phyloP scores from a whole-genome alignment of 371 early-diverging fungal genomes.

The Mucor piriformis region DNA sequence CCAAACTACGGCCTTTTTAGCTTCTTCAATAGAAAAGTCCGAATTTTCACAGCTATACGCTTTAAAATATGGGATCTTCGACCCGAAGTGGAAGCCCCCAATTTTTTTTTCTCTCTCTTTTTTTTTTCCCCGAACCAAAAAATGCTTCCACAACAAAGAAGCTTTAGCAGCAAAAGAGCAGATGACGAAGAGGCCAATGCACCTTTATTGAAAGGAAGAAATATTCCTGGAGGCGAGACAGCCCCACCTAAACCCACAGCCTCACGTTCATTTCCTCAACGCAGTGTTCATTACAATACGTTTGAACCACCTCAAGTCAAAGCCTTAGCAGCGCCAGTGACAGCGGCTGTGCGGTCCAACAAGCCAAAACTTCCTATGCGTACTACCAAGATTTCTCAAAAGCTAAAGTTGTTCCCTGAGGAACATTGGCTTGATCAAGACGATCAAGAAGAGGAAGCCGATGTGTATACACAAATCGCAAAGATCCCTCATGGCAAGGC shows the following conservation, averaged over 20 bases:
- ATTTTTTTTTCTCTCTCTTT: background rate
- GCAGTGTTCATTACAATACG: slow-evolving; percentile 21
- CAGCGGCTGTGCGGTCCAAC: no score
- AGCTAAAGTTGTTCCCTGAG: slow-evolving; percentile 89
- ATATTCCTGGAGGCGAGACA: slow-evolving; percentile 7
- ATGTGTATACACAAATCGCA: slow-evolving; percentile 53
- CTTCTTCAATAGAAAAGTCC: no score
- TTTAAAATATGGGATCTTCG: no score
- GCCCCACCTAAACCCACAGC: slow-evolving; percentile 10
- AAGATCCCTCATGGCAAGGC: slow-evolving; percentile 54
- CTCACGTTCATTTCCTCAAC: slow-evolving; percentile 27
- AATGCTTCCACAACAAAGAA: slow-evolving; percentile 21
- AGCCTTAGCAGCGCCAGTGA: no score
- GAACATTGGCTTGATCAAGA: slow-evolving; percentile 52
- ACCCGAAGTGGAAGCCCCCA: no score
- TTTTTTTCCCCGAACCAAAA: slow-evolving; percentile 14
- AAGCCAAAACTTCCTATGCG: slow-evolving; percentile 67
- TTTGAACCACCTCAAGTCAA: slow-evolving; percentile 20
- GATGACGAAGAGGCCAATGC: slow-evolving; percentile 16
- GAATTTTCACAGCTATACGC: no score
- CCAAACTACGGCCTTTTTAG: no score
- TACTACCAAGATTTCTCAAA: slow-evolving; percentile 92
- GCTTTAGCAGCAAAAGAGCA: slow-evolving; percentile 12
- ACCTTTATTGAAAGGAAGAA: slow-evolving; percentile 15
- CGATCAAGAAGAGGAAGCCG: slow-evolving; percentile 23